Conservation (phyloP, 208 protist species). For the Phytomonas francai region DNA sequence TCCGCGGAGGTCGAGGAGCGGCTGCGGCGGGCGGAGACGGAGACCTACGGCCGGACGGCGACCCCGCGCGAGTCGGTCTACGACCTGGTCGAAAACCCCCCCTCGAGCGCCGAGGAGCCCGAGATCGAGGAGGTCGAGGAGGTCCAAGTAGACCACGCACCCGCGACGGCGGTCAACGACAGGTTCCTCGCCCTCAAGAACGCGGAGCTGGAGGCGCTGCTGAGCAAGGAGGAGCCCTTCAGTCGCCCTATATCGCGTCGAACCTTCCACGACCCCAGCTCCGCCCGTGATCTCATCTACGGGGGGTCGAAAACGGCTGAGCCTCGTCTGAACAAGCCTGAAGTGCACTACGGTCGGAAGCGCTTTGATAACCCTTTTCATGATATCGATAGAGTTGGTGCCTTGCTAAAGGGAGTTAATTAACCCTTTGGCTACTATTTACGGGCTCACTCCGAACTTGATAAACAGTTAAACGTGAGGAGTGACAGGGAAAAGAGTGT, state of each 20-base stretch:
- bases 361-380: slow-evolving; percentile 23
- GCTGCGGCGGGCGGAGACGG: background rate
- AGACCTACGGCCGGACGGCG: background rate
- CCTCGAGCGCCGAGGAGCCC: slow-evolving; percentile 3
- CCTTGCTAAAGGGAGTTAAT: slow-evolving; percentile 13
- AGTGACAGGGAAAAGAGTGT: background rate
- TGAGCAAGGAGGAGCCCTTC: slow-evolving; percentile 56
- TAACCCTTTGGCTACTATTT: background rate
- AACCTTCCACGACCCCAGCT: slow-evolving; percentile 39
- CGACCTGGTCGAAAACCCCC: slow-evolving; percentile 16
- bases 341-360: slow-evolving; percentile 32
- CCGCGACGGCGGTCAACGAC: slow-evolving; percentile 5
- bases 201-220: slow-evolving; percentile 33
- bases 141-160: background rate
- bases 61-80: slow-evolving; percentile 43
- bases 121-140: slow-evolving; percentile 13
- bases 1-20: background rate
- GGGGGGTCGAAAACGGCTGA: background rate
- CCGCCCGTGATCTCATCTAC: slow-evolving; percentile 72
- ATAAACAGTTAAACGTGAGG: background rate
- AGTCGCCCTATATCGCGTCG: slow-evolving; percentile 43
- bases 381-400: slow-evolving; percentile 24
- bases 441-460: background rate
- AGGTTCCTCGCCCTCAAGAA: slow-evolving; percentile 30
- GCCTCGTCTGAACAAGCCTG: slow-evolving; percentile 5